Percentiles rank a stretch among this genome's conserved stretches.
phyloP scores from a whole-genome alignment of 108 stramenopile genomes.

The Tribonema minus region DNA sequence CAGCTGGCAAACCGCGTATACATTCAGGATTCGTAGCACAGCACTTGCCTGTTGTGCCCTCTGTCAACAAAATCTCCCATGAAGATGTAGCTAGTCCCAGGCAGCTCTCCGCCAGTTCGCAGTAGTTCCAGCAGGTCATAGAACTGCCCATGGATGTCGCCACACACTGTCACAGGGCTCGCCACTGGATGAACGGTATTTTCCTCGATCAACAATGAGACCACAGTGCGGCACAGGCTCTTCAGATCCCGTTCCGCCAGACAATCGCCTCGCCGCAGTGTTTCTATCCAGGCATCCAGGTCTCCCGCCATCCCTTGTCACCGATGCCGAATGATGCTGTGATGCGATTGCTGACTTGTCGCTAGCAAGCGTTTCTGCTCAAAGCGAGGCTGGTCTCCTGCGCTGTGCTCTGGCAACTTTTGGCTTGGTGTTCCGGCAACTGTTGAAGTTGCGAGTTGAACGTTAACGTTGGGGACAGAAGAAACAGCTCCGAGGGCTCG shows the following conservation, averaged over 20 bases:
- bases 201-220: constrained; percentile 44
- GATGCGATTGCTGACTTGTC: no score
- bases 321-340: no score
- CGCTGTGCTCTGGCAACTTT: no score
- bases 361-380: no score
- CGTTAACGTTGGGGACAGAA: no score
- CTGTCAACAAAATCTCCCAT: constrained; percentile 58
- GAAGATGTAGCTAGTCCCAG: constrained; percentile 53
- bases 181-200: constrained; percentile 53
- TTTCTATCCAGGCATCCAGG: constrained; percentile 46
- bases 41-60: constrained; percentile 57
- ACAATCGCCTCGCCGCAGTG: constrained; percentile 35
- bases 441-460: no score
- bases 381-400: no score
- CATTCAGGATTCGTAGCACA: no score
- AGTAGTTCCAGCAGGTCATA: constrained; percentile 54
- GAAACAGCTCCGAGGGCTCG: no score
- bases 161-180: constrained; percentile 55
- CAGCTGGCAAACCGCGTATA: no score
- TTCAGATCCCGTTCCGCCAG: constrained; percentile 41
- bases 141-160: constrained; percentile 59
- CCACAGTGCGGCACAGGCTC: constrained; percentile 31
- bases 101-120: constrained; percentile 43
- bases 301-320: no score
- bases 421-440: no score